Conservation (phyloP, 2,329 filamentous ascomycete species). For the Metarhizium sp. region DNA sequence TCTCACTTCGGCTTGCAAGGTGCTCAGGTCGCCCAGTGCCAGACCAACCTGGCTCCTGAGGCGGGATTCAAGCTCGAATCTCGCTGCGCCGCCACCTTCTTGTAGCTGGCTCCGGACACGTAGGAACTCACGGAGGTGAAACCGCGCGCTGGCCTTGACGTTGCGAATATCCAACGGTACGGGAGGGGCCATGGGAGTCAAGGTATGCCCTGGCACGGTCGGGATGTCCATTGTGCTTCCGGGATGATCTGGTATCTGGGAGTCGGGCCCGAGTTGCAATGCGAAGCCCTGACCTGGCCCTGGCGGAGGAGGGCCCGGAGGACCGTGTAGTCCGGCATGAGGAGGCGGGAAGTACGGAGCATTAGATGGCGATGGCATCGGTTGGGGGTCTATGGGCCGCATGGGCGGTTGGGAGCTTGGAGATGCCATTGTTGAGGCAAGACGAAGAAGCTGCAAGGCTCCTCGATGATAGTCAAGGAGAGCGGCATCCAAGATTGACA, state of each 20-base stretch:
- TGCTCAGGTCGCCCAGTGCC: slow-evolving; percentile 34
- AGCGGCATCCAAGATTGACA: not conserved
- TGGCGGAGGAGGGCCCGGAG: not conserved
- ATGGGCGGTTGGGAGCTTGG: slow-evolving; percentile 12
- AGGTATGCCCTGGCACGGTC: slow-evolving; percentile 10
- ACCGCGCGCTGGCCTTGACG: slow-evolving; percentile 24
- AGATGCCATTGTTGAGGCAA: not conserved
- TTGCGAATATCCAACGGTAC: slow-evolving; percentile 17
- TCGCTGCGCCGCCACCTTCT: slow-evolving; percentile 18
- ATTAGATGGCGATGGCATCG: slow-evolving; percentile 13
- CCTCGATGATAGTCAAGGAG: not conserved
- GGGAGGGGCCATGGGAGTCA: slow-evolving; percentile 12
- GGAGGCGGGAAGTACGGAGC: slow-evolving; percentile 10
- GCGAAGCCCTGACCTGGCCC: slow-evolving; percentile 7
- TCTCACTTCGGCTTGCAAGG: slow-evolving; percentile 34
- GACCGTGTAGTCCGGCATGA: not conserved
- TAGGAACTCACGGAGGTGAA: slow-evolving; percentile 26
- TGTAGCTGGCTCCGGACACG: slow-evolving; percentile 21
- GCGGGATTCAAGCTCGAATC: slow-evolving; percentile 30
- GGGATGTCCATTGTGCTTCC: slow-evolving; percentile 11
- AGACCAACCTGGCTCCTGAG: slow-evolving; percentile 32
- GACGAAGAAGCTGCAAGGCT: not conserved
- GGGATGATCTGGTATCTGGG: slow-evolving; percentile 14
- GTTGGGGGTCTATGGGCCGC: slow-evolving; percentile 17
- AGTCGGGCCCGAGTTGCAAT: slow-evolving; percentile 12